Base-by-base conservation (phyloP, 768 basidiomycete genomes). In the Russula griseocarnosa region DNA sequence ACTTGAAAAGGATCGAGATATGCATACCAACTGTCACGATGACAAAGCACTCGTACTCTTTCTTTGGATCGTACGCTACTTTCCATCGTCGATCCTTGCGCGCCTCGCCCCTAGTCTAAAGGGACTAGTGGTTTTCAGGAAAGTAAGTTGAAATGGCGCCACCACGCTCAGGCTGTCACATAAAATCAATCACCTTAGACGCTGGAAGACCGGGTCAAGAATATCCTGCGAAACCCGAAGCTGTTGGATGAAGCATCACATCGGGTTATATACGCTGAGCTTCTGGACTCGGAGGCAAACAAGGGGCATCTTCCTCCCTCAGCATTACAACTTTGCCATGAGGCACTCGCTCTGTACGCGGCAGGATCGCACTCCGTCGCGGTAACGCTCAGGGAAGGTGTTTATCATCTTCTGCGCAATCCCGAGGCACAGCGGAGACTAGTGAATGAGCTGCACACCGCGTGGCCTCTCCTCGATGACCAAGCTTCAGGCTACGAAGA, bases 1-100 rank as follows among this genome's bases (percentile, higher is more conserved):
- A n/a, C n/a, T n/a, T n/a, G n/a, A n/a, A 73, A 20, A 70, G 71
- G 30, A 73, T 78, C 40, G 72, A 76, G 52, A 61, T 54, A 2
- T 70, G 72, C 1, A 67, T 76, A 14, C 69, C 72, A 11, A 60
- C 72, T 13, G 53, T 78, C 49, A 65, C 64, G 0, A 20, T 57
- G 10, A 20, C 34, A 14, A 65, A 61, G 32, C 61, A 56, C n/a
- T 65, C 22, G 0, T 6, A 0, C 26, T 57, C 28, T 22, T 61
- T 3, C 5, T 61, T 38, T 61, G 54, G 64, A 14, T 65, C 24
- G 3, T 61, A 20, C 59, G 32, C 26, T 22, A 56, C 49, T 22
- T 44, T 14, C 64, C 64, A 6, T 5, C 6, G 7, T 61, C 9
- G 30, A 11, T 65, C 32, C 54, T 65, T 16, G 24, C 4, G 40